Evolutionary conservation across 495 filamentous ascomycete species (phyloP), one percentile per base, ranked within the genome.

Genomic region (Sporormia fimetaria): DNA sequence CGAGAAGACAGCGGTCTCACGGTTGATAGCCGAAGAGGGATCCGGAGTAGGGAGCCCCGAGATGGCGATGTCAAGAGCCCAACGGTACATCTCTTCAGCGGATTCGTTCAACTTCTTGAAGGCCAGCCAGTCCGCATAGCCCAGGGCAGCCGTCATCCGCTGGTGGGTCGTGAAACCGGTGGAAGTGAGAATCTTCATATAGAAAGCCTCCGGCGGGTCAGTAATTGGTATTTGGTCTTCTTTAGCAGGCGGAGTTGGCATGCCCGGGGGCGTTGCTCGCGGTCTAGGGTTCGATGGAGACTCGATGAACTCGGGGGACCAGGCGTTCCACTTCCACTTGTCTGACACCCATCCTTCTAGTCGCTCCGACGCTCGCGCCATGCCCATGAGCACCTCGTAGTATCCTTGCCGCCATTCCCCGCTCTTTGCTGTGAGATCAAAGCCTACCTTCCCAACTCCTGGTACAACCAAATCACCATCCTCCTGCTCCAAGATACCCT

Each of bases 321-420:
- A 85, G 8, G 79, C 18, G 21, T 52, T 34, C 6, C 37, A 61
- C 17, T 68, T 66, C 45, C 76, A 67, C 28, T 63, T 75, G 57
- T 92, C 83, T 21, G 64, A 59, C 26, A 88, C 67, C 68, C 76
- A 82, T 8, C 79, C 81, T 33, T 92, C 84, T 15, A 87, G 61
- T 45, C 82, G 75, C 64, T 93, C 87, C 3, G 84, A 79, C 2
- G 78, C 74, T 44, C 74, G 75, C 0, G 79, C 86, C 43, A 69
- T 69, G 7, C 78, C 69, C 76, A 94, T 82, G 17, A 94, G 58
- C 14, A 75, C 70, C 49, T 87, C 72, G 58, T 75, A 86, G 54
- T 94, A 94, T 0, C 85, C 82, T 35, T 81, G 67, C 51, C 81
- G 64, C 87, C 87, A 94, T 21, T 77, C 63, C 58, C 87, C 80